These are phyloP conservation scores for Zasmidium angulare DNA, from an alignment of 2,329 filamentous ascomycete species.

Conservation along the genomic window DNA sequence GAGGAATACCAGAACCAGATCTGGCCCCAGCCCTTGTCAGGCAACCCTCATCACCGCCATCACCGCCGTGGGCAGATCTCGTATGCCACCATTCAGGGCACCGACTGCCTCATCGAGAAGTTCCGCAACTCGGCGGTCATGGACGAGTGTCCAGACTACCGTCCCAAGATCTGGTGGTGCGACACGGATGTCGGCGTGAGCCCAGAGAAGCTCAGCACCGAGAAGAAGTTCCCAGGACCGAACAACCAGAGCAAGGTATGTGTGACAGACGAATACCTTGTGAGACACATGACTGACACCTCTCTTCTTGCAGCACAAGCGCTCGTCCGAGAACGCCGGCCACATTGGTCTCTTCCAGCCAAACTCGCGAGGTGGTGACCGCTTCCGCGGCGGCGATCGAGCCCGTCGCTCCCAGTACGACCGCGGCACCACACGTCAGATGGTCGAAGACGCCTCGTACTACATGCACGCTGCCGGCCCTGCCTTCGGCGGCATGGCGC, in stretches of 20 bases:
- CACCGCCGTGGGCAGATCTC: constrained; percentile 87
- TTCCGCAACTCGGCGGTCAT: constrained; percentile 97
- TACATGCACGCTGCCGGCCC: constrained; percentile 8
- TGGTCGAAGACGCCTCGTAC: constrained; percentile 30
- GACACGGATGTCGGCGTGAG: constrained; percentile 44
- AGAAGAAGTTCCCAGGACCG: constrained; percentile 72
- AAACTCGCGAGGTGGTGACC: constrained; percentile 4
- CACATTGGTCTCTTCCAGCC: background rate
- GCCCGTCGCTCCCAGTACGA: constrained; percentile 77
- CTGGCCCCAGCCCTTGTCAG: constrained; percentile 64
- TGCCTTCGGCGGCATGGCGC: constrained; percentile 6
- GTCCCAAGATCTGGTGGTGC: constrained; percentile 83
- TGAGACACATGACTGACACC: constrained; percentile 87
- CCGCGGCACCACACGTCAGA: constrained; percentile 62
- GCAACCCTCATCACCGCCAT: no score
- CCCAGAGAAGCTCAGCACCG: constrained; percentile 58
- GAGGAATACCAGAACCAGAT: constrained; percentile 46
- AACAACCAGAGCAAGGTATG: constrained; percentile 76
- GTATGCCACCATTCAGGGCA: constrained; percentile 96
- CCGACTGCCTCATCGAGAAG: constrained; percentile 86
- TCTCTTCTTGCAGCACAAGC: constrained; percentile 73
- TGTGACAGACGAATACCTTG: constrained; percentile 75
- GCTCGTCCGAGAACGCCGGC: constrained; percentile 28
- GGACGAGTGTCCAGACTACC: constrained; percentile 77
- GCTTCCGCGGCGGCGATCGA: constrained; percentile 55